Conservation (phyloP, 345 rosid species). For the Mangifera indica region DNA sequence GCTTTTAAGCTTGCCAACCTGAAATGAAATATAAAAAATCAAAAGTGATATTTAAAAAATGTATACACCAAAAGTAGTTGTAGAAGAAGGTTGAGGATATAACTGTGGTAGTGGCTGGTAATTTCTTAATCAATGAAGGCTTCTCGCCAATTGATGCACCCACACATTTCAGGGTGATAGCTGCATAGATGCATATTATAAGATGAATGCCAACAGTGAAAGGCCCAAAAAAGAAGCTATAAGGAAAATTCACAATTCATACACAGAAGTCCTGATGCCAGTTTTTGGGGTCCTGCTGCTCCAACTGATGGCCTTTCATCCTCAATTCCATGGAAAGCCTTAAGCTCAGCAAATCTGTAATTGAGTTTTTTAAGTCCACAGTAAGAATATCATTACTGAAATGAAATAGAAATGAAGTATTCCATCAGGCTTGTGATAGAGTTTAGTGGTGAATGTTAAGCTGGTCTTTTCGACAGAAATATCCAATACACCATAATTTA, state of each 20-base stretch:
- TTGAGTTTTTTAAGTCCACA: slow-evolving; percentile 19
- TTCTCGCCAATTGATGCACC: slow-evolving; percentile 90
- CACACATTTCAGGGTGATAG: slow-evolving; percentile 72
- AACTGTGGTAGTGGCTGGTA: slow-evolving; percentile 85
- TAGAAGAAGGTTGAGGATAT: slow-evolving; percentile 21
- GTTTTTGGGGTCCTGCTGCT: slow-evolving; percentile 65
- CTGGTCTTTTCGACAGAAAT: neutral
- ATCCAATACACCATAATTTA: neutral
- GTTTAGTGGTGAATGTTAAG: neutral
- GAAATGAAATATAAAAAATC: slow-evolving; percentile 10
- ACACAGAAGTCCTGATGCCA: slow-evolving; percentile 80
- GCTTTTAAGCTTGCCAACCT: slow-evolving; percentile 84
- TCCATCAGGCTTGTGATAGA: neutral
- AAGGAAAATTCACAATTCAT: slow-evolving; percentile 26
- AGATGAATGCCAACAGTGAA: neutral
- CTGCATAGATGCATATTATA: slow-evolving; percentile 43
- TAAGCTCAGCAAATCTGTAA: slow-evolving; percentile 76
- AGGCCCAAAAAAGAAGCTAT: slow-evolving; percentile 1
- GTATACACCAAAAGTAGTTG: neutral
- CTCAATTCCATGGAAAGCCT: slow-evolving; percentile 71
- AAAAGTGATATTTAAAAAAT: neutral
- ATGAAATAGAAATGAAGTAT: neutral
- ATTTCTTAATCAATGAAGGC: slow-evolving; percentile 62
- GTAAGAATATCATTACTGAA: slow-evolving; percentile 1
- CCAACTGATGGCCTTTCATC: slow-evolving; percentile 60